These are phyloP conservation scores for Hypocreales sp. DNA, from an alignment of 2,329 filamentous ascomycete species.

Conservation along the genomic window DNA sequence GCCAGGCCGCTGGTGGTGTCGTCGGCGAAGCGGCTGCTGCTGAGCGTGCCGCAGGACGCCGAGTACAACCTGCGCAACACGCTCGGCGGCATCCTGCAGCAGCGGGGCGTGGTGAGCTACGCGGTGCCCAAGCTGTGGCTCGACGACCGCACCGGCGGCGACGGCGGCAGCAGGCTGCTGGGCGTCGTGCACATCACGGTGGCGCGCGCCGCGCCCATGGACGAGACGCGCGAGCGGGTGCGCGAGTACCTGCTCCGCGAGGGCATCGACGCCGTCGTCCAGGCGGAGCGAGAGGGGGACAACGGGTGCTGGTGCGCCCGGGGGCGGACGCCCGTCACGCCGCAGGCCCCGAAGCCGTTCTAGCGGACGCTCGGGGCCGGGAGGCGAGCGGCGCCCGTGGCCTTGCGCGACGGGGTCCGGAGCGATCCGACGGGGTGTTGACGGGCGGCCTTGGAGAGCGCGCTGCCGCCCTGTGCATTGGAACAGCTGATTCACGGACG, in stretches of 20 bases:
- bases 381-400: too few relatives aligned
- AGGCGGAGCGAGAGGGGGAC: slow-evolving; percentile 78
- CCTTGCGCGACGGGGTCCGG: too few relatives aligned
- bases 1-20: slow-evolving; percentile 77
- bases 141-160: slow-evolving; percentile 45
- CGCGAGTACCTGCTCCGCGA: slow-evolving; percentile 52
- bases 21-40: slow-evolving; percentile 66
- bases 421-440: too few relatives aligned
- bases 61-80: slow-evolving; percentile 84
- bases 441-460: too few relatives aligned
- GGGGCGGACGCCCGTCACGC: slow-evolving; percentile 13
- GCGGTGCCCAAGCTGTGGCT: slow-evolving; percentile 86
- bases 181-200: slow-evolving; percentile 82
- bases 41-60: slow-evolving; percentile 69
- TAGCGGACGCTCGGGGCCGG: slow-evolving; percentile 9
- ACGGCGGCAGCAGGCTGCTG: slow-evolving; percentile 40
- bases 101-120: slow-evolving; percentile 77
- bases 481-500: too few relatives aligned
- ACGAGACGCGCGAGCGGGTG: slow-evolving; percentile 73
- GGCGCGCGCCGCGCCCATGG: slow-evolving; percentile 52
- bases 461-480: too few relatives aligned
- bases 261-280: slow-evolving; percentile 69
- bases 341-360: slow-evolving; percentile 17
- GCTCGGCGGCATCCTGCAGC: slow-evolving; percentile 64
- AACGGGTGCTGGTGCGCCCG: slow-evolving; percentile 40